Base-by-base conservation (phyloP, 2,329 filamentous ascomycete species). In the Metarhizium anisopliae region DNA sequence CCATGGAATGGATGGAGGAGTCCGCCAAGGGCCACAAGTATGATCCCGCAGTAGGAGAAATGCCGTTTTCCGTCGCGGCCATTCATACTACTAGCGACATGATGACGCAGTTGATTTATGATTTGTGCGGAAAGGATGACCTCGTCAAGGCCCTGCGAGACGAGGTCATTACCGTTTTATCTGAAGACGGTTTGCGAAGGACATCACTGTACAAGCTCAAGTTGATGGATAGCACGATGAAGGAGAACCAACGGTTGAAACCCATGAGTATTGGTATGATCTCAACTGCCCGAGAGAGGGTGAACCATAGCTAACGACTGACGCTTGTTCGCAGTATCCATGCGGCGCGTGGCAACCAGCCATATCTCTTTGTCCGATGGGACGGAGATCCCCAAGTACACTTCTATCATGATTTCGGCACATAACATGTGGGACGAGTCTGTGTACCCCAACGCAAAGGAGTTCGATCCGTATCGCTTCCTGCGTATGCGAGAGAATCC, bases 401-500 rank as follows among this genome's bases (percentile, higher is more conserved):
- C 52, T 35, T 30, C 18, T 10, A 40, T 52, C 8, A 32, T 36
- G 6, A 25, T 30, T 5, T 29, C 36, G 25, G n/a, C 50, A 3
- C 2, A 10, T 6, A 29, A 50, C 10, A 49, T 42, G 42, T 53
- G 42, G 40, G 38, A 49, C 14, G 18, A 38, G 14, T 29, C 20
- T 5, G 8, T 4, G 10, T 50, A 56, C 30, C 7, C 45, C 7
- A 18, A 43, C 4, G 13, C 43, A 4, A 18, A 56, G 5, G 6
- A 40, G n/a, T 56, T 20, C 42, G 49, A 56, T 18, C 36, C 36
- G 42, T 53, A 50, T 59, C 70, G 77, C 6, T 80, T 74, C 51
- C 71, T 69, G 10, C 63, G 70, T 2, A 61, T 66, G 47, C 66
- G 73, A 20, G 70, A 77, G 49, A 67, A 66, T 47, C 68, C 64